A percentile compares a stretch with the other conserved stretches of the same genome.
Evolutionary conservation across 768 basidiomycete species (phyloP).

Genomic region (Cystofilobasidium capitatum): DNA sequence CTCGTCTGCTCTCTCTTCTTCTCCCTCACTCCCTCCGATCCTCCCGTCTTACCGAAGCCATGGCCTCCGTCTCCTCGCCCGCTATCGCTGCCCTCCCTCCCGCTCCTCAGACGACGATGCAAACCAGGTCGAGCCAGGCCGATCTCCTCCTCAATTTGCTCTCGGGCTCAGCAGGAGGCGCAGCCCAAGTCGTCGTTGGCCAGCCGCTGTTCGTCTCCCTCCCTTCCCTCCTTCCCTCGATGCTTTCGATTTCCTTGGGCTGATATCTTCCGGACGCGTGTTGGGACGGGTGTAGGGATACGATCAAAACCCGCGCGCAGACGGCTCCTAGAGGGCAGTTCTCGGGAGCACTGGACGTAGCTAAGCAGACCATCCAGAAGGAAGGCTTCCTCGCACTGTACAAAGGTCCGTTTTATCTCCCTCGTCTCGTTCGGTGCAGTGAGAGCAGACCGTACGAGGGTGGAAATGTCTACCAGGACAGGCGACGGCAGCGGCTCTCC

Average conservation of each 20-base stretch:
- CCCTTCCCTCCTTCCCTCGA: not conserved
- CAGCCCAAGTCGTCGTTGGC: conserved; percentile 24
- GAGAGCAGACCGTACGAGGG: too few species aligned
- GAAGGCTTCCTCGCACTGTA: conserved; percentile 91
- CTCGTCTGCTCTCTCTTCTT: not conserved
- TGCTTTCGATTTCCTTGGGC: too few species aligned
- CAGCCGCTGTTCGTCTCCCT: conserved; percentile 14
- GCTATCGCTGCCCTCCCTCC: not conserved
- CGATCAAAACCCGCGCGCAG: conserved; percentile 79
- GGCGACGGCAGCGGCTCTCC: not conserved
- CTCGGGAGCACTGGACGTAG: conserved; percentile 91
- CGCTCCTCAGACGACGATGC: too few species aligned
- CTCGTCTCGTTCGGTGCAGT: not conserved
- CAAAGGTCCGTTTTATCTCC: conserved; percentile 56
- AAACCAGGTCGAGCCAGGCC: not conserved
- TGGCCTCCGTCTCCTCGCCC: conserved; percentile 16
- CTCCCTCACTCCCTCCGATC: not conserved
- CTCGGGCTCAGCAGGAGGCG: conserved; percentile 15
- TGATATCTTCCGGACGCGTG: too few species aligned
- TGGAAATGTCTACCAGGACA: conserved; percentile 51
- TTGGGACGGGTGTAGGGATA: too few species aligned
- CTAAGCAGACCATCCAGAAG: conserved; percentile 63
- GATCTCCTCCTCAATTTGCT: conserved; percentile 22
- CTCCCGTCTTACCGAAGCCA: not conserved
- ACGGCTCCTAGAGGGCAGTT: conserved; percentile 41